Evolutionary conservation across 306 rosid species (phyloP), one percentile per base, ranked within the genome.

Genomic region (Quercus robur): DNA sequence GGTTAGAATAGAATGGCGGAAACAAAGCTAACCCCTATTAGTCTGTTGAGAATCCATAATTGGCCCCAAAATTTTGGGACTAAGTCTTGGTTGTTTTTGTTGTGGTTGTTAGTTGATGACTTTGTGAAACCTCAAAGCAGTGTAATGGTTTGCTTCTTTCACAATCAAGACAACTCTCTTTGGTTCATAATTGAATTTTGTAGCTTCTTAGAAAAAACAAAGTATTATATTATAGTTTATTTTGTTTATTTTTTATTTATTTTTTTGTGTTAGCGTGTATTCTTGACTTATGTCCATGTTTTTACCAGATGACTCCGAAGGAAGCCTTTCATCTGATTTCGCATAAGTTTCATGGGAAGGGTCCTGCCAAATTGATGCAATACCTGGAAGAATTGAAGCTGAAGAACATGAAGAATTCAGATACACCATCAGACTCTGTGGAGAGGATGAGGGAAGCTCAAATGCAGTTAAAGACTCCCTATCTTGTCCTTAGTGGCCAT

Each of bases 361-460:
- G 92, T 10, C 99, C 96, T 78, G 98, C 97, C 25, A 95, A 93
- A 88, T n/a, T n/a, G n/a, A n/a, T n/a, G 88, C 97, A 91, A 81
- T 91, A 75, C 83, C 85, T 85, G 5, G 94, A 93, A 88, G 99
- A 95, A 79, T 81, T 93, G 75, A 93, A 90, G 87, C 75, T 90
- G 91, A 95, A 95, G 81, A 92, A 90, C 75, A 95, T 95, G 99
- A 91, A 88, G 87, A 93, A 96, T 81, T 90, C 96, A 1, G 97
- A 93, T 84, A 90, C 94, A 25, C 98, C 98, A 56, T 93, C 96
- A 18, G 5, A 86, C 62, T 95, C 97, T 66, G 94, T 89, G 69
- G 96, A 90, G 96, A 90, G 97, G 88, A 95, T 95, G 99, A 89
- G 96, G 89, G 98, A 95, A 69, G 84, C 99, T 31, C 99, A 93